phyloP scores from a whole-genome alignment of 345 rosid genomes.

The Excoecaria agallocha region DNA sequence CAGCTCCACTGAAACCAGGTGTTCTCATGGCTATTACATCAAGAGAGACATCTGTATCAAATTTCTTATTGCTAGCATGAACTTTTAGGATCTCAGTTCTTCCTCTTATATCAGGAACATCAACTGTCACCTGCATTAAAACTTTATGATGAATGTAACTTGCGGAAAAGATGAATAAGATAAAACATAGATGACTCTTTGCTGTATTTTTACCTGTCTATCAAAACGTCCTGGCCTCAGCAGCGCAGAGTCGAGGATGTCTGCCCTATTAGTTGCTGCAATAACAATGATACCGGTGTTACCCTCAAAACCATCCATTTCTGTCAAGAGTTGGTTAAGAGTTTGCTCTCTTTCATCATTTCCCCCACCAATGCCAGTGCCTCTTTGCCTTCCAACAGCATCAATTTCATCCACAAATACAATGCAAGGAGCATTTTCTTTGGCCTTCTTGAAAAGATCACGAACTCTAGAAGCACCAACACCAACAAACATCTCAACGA shows the following conservation, averaged over 20 bases:
- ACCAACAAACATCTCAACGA: slow-evolving; percentile 98
- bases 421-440: slow-evolving; percentile 93
- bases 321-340: slow-evolving; percentile 91
- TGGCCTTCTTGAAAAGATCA: slow-evolving; percentile 93
- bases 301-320: slow-evolving; percentile 99
- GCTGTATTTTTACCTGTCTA: slow-evolving; percentile 58
- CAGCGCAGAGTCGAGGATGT: slow-evolving; percentile 89
- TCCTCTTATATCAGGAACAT: slow-evolving; percentile 88
- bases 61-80: slow-evolving; percentile 85
- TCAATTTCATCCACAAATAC: slow-evolving; percentile 98
- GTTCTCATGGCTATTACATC: slow-evolving; percentile 95
- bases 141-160: slow-evolving; percentile 18
- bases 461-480: slow-evolving; percentile 97
- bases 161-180: neutral
- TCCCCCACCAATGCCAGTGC: slow-evolving; percentile 96
- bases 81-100: slow-evolving; percentile 92
- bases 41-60: slow-evolving; percentile 80
- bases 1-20: slow-evolving; percentile 98
- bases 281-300: slow-evolving; percentile 88
- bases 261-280: slow-evolving; percentile 94
- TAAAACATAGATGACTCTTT: neutral
- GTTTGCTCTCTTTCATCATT: slow-evolving; percentile 99
- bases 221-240: slow-evolving; percentile 95
- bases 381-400: slow-evolving; percentile 96
- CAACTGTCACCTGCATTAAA: slow-evolving; percentile 70